These are phyloP conservation scores for Astragalus glycyphyllos DNA, from an alignment of 306 rosid species.

Conservation along the genomic window DNA sequence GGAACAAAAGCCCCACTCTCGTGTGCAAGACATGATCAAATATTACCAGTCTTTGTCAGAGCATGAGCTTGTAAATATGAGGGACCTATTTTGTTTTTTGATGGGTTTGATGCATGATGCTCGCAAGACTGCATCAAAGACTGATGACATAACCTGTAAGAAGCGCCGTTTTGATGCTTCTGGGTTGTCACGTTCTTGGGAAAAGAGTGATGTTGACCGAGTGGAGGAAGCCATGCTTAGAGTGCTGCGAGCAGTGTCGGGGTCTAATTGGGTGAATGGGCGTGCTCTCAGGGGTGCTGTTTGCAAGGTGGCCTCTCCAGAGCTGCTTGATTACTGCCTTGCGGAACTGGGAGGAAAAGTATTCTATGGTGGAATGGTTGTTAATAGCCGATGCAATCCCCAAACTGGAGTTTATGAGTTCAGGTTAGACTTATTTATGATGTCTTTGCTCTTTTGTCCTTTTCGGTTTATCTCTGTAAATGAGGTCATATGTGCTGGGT, in stretches of 20 bases:
- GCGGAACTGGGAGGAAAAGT: conserved; percentile 82
- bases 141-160: conserved; percentile 57
- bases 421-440: conserved; percentile 61
- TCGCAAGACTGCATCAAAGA: conserved; percentile 56
- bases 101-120: conserved; percentile 67
- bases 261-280: conserved; percentile 79
- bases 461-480: conserved; percentile 18
- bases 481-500: conserved; percentile 9
- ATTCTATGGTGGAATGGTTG: conserved; percentile 71
- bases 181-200: conserved; percentile 62
- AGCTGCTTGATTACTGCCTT: conserved; percentile 83
- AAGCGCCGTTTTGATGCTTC: conserved; percentile 53
- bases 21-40: conserved; percentile 60
- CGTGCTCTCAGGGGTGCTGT: conserved; percentile 89
- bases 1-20: conserved; percentile 56
- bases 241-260: conserved; percentile 92
- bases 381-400: conserved; percentile 73
- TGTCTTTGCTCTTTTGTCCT: conserved; percentile 5
- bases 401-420: conserved; percentile 68
- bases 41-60: conserved; percentile 77
- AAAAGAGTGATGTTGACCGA: conserved; percentile 62
- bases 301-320: conserved; percentile 75
- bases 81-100: conserved; percentile 77
- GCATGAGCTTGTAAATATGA: conserved; percentile 64
- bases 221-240: conserved; percentile 84